These are phyloP conservation scores for Alternaria longipes DNA, from an alignment of 2,329 filamentous ascomycete genomes.

Conservation along the genomic window DNA sequence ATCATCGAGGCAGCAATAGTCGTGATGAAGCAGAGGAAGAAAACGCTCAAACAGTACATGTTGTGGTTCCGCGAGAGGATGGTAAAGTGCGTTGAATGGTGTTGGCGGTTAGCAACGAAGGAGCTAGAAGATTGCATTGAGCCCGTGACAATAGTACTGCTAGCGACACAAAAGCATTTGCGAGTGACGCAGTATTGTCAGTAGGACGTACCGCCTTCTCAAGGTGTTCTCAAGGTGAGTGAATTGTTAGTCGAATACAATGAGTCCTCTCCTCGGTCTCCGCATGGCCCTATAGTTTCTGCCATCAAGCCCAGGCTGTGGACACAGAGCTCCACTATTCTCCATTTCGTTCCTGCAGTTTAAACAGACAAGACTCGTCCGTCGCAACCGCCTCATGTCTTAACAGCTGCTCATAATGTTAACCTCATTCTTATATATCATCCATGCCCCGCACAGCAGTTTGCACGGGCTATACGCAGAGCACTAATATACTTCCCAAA, in stretches of 20 bases:
- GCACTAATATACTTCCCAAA: background rate
- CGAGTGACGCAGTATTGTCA: background rate
- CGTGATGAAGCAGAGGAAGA: background rate
- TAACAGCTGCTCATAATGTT: background rate
- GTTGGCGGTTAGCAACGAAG: background rate
- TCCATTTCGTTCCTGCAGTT: background rate
- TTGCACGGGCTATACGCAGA: background rate
- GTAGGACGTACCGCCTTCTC: background rate
- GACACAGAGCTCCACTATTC: background rate
- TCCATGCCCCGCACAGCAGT: background rate
- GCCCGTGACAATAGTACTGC: background rate
- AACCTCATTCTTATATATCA: background rate
- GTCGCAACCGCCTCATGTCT: background rate
- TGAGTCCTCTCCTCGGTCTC: background rate
- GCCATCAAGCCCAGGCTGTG: background rate
- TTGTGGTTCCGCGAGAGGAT: background rate
- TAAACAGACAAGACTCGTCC: background rate
- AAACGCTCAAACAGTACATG: background rate
- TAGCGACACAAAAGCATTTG: background rate
- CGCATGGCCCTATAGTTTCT: background rate
- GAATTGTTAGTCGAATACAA: background rate
- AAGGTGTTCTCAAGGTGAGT: too few species aligned
- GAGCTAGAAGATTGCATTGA: slow-evolving; percentile 4
- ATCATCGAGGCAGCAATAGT: background rate
- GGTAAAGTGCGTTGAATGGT: background rate